phyloP scores from a whole-genome alignment of 179 eudicot genomes.

The Silene vulgaris region DNA sequence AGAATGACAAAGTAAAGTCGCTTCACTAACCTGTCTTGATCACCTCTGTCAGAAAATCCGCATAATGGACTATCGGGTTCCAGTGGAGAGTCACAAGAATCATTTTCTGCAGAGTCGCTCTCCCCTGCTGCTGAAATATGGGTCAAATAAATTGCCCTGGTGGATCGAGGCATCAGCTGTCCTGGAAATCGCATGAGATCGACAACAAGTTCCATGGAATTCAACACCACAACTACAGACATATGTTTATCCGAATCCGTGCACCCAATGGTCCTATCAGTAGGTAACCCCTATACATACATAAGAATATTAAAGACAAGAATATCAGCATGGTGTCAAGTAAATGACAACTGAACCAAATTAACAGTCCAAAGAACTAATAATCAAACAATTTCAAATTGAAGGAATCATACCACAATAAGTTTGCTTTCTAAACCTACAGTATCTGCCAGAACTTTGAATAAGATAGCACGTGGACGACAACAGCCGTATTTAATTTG shows the following conservation, averaged over 20 bases:
- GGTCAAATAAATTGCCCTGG: constrained; percentile 77
- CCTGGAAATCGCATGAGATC: constrained; percentile 97
- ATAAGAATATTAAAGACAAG: neutral
- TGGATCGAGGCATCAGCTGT: constrained; percentile 76
- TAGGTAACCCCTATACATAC: constrained; percentile 75
- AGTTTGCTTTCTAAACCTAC: constrained; percentile 93
- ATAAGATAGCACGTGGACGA: constrained; percentile 93
- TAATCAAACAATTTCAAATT: constrained; percentile 11
- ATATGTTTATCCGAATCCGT: constrained; percentile 81
- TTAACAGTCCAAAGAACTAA: neutral
- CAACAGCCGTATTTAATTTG: constrained; percentile 94
- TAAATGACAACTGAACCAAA: constrained; percentile 14
- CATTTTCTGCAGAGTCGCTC: constrained; percentile 99
- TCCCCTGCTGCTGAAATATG: constrained; percentile 92
- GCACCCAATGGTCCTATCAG: constrained; percentile 67
- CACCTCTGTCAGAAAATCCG: constrained; percentile 68
- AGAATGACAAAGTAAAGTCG: constrained; percentile 3
- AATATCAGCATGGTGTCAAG: constrained; percentile 10
- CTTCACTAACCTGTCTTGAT: constrained; percentile 62
- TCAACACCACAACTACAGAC: constrained; percentile 85
- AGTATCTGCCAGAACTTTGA: constrained; percentile 95
- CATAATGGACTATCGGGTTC: constrained; percentile 94
- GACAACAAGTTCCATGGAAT: constrained; percentile 79
- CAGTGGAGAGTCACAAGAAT: constrained; percentile 96
- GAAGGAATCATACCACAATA: constrained; percentile 66